A percentile compares a stretch with the other conserved stretches of the same genome.
phyloP scores from a whole-genome alignment of 208 protist genomes.

The Phytomonas serpens region DNA sequence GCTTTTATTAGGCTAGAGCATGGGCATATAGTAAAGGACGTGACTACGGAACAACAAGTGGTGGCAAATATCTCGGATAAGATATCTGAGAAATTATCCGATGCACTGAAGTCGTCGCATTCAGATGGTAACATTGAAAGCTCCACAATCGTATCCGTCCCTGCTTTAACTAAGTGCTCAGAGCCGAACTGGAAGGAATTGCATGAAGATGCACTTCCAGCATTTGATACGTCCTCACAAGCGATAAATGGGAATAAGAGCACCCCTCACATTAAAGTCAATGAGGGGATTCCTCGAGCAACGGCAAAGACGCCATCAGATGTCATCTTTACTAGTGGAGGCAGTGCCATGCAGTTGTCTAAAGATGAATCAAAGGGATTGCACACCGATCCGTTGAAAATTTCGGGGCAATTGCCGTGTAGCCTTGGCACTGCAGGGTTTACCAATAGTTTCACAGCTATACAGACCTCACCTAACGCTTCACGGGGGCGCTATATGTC shows the following conservation, averaged over 20 bases:
- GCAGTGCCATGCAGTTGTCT: neutral
- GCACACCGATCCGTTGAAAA: neutral
- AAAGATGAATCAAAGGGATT: neutral
- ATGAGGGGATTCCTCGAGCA: neutral
- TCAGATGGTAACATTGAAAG: neutral
- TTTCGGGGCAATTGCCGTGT: neutral
- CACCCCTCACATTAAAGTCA: neutral
- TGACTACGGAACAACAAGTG: neutral
- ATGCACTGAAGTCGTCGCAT: neutral
- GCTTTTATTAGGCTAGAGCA: neutral
- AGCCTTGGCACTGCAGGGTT: neutral
- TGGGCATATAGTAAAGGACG: neutral
- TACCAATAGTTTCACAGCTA: neutral
- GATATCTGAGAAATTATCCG: neutral
- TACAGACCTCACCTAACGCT: neutral
- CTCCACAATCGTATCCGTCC: neutral
- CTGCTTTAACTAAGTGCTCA: neutral
- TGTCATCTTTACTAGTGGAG: neutral
- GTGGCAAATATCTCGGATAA: neutral
- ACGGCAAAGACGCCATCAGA: neutral
- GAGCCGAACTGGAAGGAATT: neutral
- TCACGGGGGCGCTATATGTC: neutral
- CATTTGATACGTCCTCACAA: neutral
- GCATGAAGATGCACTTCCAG: neutral
- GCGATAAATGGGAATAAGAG: neutral